Conservation (phyloP, 164 flowering plant species). For the Cinnamomum micranthum region DNA sequence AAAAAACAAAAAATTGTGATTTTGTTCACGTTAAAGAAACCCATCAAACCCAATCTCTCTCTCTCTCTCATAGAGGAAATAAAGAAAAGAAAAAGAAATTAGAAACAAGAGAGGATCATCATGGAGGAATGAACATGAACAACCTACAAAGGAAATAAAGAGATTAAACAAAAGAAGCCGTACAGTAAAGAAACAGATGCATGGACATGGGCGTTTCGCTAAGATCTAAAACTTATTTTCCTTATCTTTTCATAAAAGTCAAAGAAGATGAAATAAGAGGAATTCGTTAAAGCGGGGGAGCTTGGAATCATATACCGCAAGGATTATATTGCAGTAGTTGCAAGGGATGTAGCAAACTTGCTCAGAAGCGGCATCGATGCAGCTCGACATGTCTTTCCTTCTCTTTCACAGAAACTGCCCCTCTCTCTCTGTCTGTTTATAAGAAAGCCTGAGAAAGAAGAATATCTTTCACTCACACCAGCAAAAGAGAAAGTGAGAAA, state of each 20-base stretch:
- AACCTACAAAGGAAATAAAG: background rate
- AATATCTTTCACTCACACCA: background rate
- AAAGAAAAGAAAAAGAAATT: no score
- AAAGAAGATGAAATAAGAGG: background rate
- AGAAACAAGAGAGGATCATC: background rate
- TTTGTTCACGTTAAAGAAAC: background rate
- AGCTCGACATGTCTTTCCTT: slow-evolving; percentile 27
- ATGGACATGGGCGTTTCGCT: background rate
- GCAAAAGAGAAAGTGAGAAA: slow-evolving; percentile 6
- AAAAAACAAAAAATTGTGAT: background rate
- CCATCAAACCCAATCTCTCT: no score
- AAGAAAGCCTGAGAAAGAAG: background rate
- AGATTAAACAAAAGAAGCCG: no score
- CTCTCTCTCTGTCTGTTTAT: background rate
- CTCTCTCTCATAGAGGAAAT: no score
- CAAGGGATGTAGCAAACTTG: slow-evolving; percentile 89
- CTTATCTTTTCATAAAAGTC: background rate
- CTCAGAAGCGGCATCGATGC: slow-evolving; percentile 64
- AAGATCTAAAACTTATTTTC: background rate
- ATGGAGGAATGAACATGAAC: background rate
- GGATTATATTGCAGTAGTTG: slow-evolving; percentile 94
- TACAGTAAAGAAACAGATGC: background rate
- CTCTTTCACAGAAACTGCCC: no score
- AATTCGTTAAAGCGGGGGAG: background rate
- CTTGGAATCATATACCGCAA: slow-evolving; percentile 57